Evolutionary conservation across 441 rosid species (phyloP).

Genomic region (California macrophylla): DNA sequence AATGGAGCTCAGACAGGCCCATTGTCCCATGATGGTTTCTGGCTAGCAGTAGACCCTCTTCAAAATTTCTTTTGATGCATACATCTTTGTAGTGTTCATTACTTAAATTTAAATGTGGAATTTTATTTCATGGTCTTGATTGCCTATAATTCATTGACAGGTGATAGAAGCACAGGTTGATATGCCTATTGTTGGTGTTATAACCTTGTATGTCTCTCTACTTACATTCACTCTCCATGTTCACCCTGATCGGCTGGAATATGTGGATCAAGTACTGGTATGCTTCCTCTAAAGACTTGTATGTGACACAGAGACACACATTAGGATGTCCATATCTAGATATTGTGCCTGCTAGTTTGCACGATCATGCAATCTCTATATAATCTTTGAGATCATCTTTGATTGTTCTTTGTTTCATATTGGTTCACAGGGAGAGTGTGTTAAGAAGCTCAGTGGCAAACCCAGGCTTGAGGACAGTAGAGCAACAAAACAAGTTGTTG

Average conservation of each 20-base stretch:
- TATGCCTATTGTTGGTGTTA: conserved; percentile 58
- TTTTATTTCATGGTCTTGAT: conserved; percentile 16
- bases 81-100: conserved; percentile 8
- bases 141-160: conserved; percentile 24
- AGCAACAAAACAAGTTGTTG: conserved; percentile 56
- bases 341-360: conserved; percentile 7
- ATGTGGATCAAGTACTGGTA: conserved; percentile 69
- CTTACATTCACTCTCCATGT: conserved; percentile 57
- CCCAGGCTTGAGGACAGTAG: conserved; percentile 49
- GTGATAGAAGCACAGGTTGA: conserved; percentile 55
- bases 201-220: conserved; percentile 54
- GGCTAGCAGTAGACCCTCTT: neutral
- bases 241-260: conserved; percentile 63
- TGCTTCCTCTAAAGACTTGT: conserved; percentile 21
- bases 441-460: conserved; percentile 37
- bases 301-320: neutral
- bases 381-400: neutral
- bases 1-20: neutral
- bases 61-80: conserved; percentile 2
- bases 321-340: conserved; percentile 1
- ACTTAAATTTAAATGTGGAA: conserved; percentile 15
- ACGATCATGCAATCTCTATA: conserved; percentile 5
- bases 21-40: neutral
- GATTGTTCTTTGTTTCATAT: conserved; percentile 7
- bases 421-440: conserved; percentile 43